Conservation (phyloP, 257 asterid genomes). For the Avicennia marina region DNA sequence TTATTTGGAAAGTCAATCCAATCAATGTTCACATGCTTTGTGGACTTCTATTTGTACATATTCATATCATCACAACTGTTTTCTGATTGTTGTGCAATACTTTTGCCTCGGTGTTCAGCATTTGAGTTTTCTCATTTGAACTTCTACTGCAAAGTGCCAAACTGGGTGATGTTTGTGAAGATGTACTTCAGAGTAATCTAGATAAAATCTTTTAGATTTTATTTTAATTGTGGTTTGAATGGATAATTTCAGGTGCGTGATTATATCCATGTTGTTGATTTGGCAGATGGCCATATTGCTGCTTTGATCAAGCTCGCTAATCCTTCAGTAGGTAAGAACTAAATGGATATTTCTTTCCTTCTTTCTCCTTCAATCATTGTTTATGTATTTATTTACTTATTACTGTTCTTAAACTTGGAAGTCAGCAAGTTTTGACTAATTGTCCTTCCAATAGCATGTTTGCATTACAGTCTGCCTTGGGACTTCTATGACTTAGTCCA, state of each 20-base stretch:
- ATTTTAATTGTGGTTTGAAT: background rate
- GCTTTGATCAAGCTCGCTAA: constrained; percentile 80
- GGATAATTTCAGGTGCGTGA: constrained; percentile 74
- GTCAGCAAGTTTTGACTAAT: background rate
- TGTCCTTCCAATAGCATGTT: background rate
- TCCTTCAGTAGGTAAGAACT: constrained; percentile 69
- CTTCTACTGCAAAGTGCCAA: background rate
- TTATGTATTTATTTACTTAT: background rate
- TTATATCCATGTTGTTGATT: constrained; percentile 90
- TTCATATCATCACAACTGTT: no score
- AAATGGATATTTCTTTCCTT: background rate
- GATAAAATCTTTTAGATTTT: background rate
- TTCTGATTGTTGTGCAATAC: background rate
- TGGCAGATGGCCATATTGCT: constrained; percentile 94
- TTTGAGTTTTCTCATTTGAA: constrained; percentile 9
- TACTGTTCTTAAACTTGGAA: no score
- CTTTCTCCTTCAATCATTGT: background rate
- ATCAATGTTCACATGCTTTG: background rate
- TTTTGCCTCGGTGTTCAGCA: background rate
- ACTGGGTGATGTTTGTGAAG: background rate
- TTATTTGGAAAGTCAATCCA: background rate
- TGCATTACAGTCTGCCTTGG: no score
- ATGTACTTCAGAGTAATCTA: background rate
- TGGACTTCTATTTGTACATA: background rate
- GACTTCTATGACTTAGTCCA: no score